Conservation (phyloP, 2,329 filamentous ascomycete genomes). For the Trichoderma gracile region DNA sequence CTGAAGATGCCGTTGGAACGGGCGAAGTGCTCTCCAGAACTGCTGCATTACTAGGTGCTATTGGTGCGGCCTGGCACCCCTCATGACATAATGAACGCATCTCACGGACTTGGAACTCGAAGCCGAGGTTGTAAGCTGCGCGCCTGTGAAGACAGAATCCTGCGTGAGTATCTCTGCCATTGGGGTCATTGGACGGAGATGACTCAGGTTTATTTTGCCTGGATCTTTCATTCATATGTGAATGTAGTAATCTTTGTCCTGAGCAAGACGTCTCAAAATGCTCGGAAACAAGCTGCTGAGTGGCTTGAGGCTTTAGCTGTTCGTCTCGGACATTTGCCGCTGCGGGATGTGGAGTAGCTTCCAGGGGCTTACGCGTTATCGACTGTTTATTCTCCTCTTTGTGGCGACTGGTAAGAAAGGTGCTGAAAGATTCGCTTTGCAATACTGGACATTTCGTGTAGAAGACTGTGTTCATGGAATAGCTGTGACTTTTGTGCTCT, state of each 20-base stretch:
- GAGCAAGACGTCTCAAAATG: neutral
- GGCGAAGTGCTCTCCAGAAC: too few species aligned
- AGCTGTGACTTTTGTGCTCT: too few species aligned
- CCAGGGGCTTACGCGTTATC: neutral
- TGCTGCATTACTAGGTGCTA: neutral
- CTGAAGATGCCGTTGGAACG: neutral
- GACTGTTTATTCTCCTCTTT: too few species aligned
- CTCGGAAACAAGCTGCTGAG: conserved; percentile 15
- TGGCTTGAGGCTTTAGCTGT: neutral
- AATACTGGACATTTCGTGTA: too few species aligned
- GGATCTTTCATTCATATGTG: too few species aligned
- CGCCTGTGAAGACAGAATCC: neutral
- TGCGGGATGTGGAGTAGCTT: neutral
- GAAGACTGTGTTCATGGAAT: too few species aligned
- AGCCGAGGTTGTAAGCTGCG: neutral
- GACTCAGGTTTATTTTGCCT: too few species aligned
- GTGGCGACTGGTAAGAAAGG: too few species aligned
- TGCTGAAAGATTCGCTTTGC: too few species aligned
- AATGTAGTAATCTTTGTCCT: neutral
- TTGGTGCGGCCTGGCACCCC: neutral
- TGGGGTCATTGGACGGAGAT: too few species aligned
- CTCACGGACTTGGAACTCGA: neutral
- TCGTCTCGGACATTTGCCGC: neutral
- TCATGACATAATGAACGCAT: neutral
- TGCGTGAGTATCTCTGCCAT: neutral